Conservation (phyloP, 495 filamentous ascomycete species). For the Penicillium diatomitis region DNA sequence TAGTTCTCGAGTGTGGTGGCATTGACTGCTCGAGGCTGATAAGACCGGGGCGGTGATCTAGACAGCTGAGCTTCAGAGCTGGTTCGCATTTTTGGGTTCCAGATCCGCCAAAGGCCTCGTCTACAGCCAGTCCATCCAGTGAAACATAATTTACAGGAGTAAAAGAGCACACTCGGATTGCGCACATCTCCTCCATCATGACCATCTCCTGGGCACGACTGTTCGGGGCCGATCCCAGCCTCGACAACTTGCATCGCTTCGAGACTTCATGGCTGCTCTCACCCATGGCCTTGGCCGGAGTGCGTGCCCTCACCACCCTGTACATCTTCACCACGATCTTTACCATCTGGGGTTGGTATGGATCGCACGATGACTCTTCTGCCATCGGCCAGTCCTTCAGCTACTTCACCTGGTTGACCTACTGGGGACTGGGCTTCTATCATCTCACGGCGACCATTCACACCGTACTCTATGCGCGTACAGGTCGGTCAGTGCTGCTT, state of each 20-base stretch:
- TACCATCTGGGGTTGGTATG: conserved; percentile 55
- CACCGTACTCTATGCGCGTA: conserved; percentile 53
- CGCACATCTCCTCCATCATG: conserved; percentile 7
- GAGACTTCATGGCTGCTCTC: conserved; percentile 69
- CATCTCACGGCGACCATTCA: conserved; percentile 54
- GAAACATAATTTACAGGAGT: too few relatives aligned
- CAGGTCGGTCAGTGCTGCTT: conserved; percentile 46
- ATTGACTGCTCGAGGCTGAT: too few relatives aligned
- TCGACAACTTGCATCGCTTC: conserved; percentile 55
- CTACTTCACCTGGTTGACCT: conserved; percentile 73
- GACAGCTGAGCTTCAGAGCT: too few relatives aligned
- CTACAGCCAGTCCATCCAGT: too few relatives aligned
- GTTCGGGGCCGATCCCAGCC: conserved; percentile 25
- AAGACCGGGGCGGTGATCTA: too few relatives aligned
- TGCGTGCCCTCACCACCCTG: conserved; percentile 53
- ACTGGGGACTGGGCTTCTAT: conserved; percentile 78
- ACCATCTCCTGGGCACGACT: conserved; percentile 12
- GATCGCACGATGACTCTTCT: conserved; percentile 31
- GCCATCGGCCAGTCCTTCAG: conserved; percentile 49
- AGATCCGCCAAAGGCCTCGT: too few relatives aligned
- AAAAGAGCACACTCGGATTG: too few relatives aligned
- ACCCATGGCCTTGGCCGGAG: conserved; percentile 47
- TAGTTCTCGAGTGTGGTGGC: too few relatives aligned
- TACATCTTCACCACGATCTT: conserved; percentile 66
- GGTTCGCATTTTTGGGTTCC: too few relatives aligned